Base-by-base conservation (phyloP, 371 early-diverging fungal genomes). In the Umbelopsis sp. region DNA sequence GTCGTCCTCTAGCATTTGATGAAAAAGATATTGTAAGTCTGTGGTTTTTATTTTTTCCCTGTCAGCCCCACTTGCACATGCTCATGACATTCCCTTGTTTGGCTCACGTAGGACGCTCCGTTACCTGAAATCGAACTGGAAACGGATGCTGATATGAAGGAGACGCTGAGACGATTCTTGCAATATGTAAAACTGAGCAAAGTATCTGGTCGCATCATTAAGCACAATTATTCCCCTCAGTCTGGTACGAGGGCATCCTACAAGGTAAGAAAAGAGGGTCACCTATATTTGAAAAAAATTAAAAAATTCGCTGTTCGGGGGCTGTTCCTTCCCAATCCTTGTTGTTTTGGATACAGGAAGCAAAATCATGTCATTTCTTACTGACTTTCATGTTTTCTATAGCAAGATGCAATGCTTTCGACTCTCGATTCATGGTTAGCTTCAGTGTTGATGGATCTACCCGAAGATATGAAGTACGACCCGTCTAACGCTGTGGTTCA, bases 11-110 rank as follows among this genome's bases (percentile, higher is more conserved):
- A 52, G 65, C 69, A 12, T 77, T 78, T 20, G 80, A 84, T 41
- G 84, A 84, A 67, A 80, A 80, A 66, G 81, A 81, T 38, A 71
- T 81, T 16, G 83, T 80, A 74, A 72, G 76, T 70, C 9, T 22
- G 14, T 14, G 10, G 4, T 32, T 1, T 29, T 22, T 8, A 10
- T 29, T 24, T 18, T 10, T 29, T 18, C 14, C 5, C 24, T 1
- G 53, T 10, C 18, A 22, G 14, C 16, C 32, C 12, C 29, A 57
- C 37, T 18, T 35, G 16, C 29, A 35, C 57, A 48, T 48, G 48
- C 48, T 48, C 57, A 37, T 16, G 29, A 57, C 12, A 0, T 57
- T 35, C 29, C 4, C 57, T 3, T 32, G 35, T 57, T 35, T 14
- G 29, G 29, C 32, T 1, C 3, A 7, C 4, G 35, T n/a, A 57